Conservation (phyloP, 2,329 filamentous ascomycete species). For the Aureobasidium pullulans region DNA sequence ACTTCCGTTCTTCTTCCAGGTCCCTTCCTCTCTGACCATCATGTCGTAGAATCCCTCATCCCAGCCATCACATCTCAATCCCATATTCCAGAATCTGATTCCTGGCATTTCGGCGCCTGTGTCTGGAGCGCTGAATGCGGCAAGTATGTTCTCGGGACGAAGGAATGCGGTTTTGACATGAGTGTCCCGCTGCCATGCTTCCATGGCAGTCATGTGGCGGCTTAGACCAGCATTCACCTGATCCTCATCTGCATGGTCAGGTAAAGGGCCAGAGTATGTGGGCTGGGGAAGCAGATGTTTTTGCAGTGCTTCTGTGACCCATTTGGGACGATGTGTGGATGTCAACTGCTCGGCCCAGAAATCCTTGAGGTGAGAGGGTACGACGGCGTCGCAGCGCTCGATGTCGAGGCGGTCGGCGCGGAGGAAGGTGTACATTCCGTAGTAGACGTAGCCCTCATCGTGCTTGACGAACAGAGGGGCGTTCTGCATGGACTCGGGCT, state of each 20-base stretch:
- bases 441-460: slow-evolving; percentile 33
- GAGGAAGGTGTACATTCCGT: slow-evolving; percentile 38
- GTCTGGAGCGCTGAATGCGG: slow-evolving; percentile 35
- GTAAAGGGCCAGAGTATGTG: slow-evolving; percentile 30
- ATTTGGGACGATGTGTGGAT: slow-evolving; percentile 29
- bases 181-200: slow-evolving; percentile 34
- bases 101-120: slow-evolving; percentile 30
- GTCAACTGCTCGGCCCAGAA: slow-evolving; percentile 35
- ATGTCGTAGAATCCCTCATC: slow-evolving; percentile 35
- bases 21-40: slow-evolving; percentile 23
- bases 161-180: slow-evolving; percentile 29
- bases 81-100: slow-evolving; percentile 42
- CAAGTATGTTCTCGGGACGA: slow-evolving; percentile 31
- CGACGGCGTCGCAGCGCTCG: slow-evolving; percentile 31
- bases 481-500: slow-evolving; percentile 15
- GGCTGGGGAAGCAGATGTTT: slow-evolving; percentile 38
- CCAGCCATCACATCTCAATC: slow-evolving; percentile 37
- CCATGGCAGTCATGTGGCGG: slow-evolving; percentile 28
- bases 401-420: slow-evolving; percentile 39
- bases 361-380: slow-evolving; percentile 32
- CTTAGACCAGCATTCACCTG: not conserved
- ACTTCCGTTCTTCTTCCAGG: not conserved
- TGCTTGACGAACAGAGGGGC: slow-evolving; percentile 35
- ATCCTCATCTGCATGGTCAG: not conserved
- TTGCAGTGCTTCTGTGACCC: slow-evolving; percentile 35